Evolutionary conservation across 495 filamentous ascomycete genomes (phyloP), one percentile per base, ranked within the genome.

Genomic region (Talaromyces trachyspermus): DNA sequence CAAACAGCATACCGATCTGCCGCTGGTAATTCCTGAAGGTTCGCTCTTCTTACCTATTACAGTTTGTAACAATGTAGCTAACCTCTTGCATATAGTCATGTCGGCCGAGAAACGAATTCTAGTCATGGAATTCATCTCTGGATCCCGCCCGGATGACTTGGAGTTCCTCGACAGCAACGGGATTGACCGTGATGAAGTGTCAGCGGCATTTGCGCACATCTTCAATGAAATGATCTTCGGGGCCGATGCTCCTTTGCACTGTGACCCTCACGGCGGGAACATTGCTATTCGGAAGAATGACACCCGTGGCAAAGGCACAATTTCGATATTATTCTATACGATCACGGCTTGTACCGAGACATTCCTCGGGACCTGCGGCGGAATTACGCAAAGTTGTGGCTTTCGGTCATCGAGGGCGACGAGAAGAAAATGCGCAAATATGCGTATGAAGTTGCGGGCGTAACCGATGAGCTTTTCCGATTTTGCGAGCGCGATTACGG

Each of bases 211-310:
- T 4, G 84, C 91, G 2, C 81, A 83, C 39, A 90, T 96, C 47
- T 99, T 99, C 76, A 99, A 99, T 69, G 90, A 95, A 62, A 99
- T 99, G 94, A 95, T 99, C 49, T 99, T 99, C 55, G 91, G 92
- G 23, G 80, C 83, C 39, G 71, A 83, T 50, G 90, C 92, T 2
- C 87, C 91, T 0, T 71, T 99, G 26, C 94, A 99, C 68, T 99
- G 94, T 63, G 94, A 99, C 58, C 94, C 94, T 2, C 94, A 99
- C 57, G 92, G 90, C 45, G 94, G 94, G 24, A 99, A 99, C 61
- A 87, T 97, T 23, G 92, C 94, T 22, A 89, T 99, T 50, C 80
- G 92, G 22, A 78, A 80, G 55, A 90, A 89, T 54, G 53, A 66
- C 12, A 63, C 61, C 5, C 69, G 80, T 22, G 62, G 72, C 14